Evolutionary conservation across 805 yeast species (phyloP), one percentile per base, ranked within the genome.

Genomic region (Zygotorulaspora danielsina): DNA sequence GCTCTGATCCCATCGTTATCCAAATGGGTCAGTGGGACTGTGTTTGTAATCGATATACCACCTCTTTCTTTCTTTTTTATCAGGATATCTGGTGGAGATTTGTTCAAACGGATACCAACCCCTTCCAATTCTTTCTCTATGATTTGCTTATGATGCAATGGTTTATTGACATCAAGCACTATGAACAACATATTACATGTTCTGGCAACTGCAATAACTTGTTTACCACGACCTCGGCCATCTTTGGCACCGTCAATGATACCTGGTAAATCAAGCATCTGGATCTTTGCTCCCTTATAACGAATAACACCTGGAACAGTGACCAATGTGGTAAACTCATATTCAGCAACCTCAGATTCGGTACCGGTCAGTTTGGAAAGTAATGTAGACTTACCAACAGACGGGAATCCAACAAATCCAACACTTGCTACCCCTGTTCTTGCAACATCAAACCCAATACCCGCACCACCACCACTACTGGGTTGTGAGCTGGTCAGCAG

Each of bases 121-220:
- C 98, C 98, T 68, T 93, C 97, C 61, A 93, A 66, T 65, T 93
- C 99, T 54, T 82, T 79, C 66, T 93, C 99, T 45, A 93, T 88
- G 57, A 93, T 83, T 61, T 81, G 84, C 60, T 93, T 93, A 65
- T 93, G 97, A 47, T 84, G 89, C 53, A 93, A 72, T 3, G 98
- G 98, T 61, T 93, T 93, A 67, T 88, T 87, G 41, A 93, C 98
- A 63, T 93, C 99, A 57, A 93, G 70, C 3, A 93, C 95, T 59
- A 93, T 85, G 64, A 93, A 93, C 36, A 93, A 76, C 55, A 93
- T 70, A 61, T 93, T 89, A 62, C 96, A 94, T 2, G 97, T 87
- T 66, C 98, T 78, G n/a, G 97, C 97, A 44, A 93, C 98, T 2
- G 98, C 98, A 66, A 93, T 93, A 40, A 93, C 98, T 67, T 93